Percentiles rank a stretch among this genome's conserved stretches.
phyloP scores from a whole-genome alignment of 495 filamentous ascomycete species.

The Hapsidospora chrysogenum region DNA sequence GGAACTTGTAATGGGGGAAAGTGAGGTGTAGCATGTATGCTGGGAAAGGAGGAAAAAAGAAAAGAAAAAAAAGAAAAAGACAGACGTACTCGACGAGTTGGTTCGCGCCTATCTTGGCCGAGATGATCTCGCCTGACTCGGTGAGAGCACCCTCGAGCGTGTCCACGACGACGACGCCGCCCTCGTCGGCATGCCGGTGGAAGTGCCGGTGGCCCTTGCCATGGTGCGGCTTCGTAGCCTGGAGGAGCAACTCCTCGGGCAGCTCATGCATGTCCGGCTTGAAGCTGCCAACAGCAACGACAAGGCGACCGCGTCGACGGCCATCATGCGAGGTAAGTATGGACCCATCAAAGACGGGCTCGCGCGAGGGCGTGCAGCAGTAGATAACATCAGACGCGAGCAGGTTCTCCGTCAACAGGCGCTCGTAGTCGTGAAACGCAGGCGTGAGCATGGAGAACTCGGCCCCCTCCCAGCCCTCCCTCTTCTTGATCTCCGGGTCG shows the following conservation, averaged over 20 bases:
- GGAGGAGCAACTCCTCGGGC: slow-evolving; percentile 52
- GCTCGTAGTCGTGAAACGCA: slow-evolving; percentile 51
- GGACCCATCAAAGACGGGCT: slow-evolving; percentile 29
- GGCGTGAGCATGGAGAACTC: slow-evolving; percentile 57
- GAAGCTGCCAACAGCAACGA: slow-evolving; percentile 73
- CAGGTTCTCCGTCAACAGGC: slow-evolving; percentile 49
- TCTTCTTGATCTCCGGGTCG: slow-evolving; percentile 28
- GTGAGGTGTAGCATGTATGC: too few relatives aligned
- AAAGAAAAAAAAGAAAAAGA: too few relatives aligned
- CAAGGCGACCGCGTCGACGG: slow-evolving; percentile 55
- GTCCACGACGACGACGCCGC: slow-evolving; percentile 72
- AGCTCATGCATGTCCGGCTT: slow-evolving; percentile 75
- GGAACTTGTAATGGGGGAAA: too few relatives aligned
- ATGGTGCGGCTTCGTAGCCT: slow-evolving; percentile 43
- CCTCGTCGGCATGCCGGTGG: slow-evolving; percentile 53
- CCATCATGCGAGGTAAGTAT: slow-evolving; percentile 51
- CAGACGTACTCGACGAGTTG: slow-evolving; percentile 56
- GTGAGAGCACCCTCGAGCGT: slow-evolving; percentile 60
- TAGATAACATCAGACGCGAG: slow-evolving; percentile 62
- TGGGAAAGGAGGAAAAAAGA: background rate
- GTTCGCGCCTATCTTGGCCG: slow-evolving; percentile 49
- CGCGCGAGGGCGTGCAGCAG: slow-evolving; percentile 39
- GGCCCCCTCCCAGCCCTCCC: slow-evolving; percentile 37
- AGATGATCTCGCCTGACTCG: slow-evolving; percentile 80
- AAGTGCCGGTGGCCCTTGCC: slow-evolving; percentile 35